Base-by-base conservation (phyloP, 805 yeast genomes). In the Clavispora santaluciae region DNA sequence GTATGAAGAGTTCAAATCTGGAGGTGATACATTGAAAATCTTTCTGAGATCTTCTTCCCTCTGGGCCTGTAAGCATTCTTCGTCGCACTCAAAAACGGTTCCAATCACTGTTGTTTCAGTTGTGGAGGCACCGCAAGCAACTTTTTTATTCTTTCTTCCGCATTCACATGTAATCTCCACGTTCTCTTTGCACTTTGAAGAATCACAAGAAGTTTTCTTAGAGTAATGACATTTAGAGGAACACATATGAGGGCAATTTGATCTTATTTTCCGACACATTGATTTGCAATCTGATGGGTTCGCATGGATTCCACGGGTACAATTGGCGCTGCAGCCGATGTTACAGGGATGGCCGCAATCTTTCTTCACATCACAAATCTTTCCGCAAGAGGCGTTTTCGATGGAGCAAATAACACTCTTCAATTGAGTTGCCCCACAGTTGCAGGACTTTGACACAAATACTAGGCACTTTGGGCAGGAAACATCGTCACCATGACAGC, bases 391-490 rank as follows among this genome's bases (percentile, higher is more conserved):
- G 0, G 83, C 88, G 22, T 67, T 70, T 3, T 70, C 68, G 46
- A 82, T 86, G 37, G 81, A 82, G 63, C 97, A 83, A 51, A 76
- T 76, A 20, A 84, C 76, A 13, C 84, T 83, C 24, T 78, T 72
- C 8, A 86, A 70, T 4, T 63, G 61, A 46, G 72, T 57, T 22
- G 45, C 66, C 3, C 85, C 86, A 68, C 93, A 85, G 48, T 73
- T 70, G 57, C 95, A 85, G 17, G 46, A 49, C 48, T 76, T 80
- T 22, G 69, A 64, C 2, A 81, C 81, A 6, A 77, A 44, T 10
- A 49, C 46, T 6, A 95, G 85, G 61, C 96, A 89, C 45, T 78
- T 79, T 0, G 95, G 95, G 60, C 97, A 89, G 3, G 62, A 53
- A 6, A 64, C 69, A 33, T 69, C 68, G 45, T 77, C 80, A n/a